Evolutionary conservation across 129 eudicot species (phyloP).

Genomic region (Flaveria robusta): DNA sequence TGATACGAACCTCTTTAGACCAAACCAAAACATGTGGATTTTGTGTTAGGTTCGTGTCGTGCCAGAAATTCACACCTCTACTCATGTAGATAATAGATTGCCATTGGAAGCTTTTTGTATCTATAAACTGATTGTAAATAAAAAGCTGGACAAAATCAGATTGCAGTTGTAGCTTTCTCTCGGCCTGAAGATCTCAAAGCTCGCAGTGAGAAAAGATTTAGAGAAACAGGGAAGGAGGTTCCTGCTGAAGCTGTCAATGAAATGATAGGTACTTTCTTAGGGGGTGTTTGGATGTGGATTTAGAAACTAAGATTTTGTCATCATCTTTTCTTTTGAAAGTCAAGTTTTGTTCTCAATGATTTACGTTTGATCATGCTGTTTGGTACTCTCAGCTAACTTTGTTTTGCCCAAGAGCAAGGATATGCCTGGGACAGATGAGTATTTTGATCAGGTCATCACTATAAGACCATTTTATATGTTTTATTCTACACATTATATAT

Average conservation of each 20-base stretch:
- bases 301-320: conserved; percentile 9
- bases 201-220: conserved; percentile 61
- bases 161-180: conserved; percentile 70
- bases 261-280: conserved; percentile 58
- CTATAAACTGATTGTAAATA: conserved; percentile 6
- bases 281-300: background rate
- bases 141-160: conserved; percentile 39
- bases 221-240: conserved; percentile 71
- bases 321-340: background rate
- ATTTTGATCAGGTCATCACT: conserved; percentile 60
- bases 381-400: conserved; percentile 55
- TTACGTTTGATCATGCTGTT: conserved; percentile 8
- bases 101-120: background rate
- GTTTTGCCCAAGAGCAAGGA: conserved; percentile 70
- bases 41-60: too few relatives aligned
- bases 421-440: conserved; percentile 62
- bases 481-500: background rate
- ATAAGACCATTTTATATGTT: background rate
- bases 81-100: background rate
- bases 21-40: too few relatives aligned
- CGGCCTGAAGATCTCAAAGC: conserved; percentile 53
- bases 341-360: background rate
- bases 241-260: conserved; percentile 57
- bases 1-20: too few relatives aligned
- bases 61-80: too few relatives aligned